Conservation (phyloP, 2,329 filamentous ascomycete genomes). For the Phoma sp. region DNA sequence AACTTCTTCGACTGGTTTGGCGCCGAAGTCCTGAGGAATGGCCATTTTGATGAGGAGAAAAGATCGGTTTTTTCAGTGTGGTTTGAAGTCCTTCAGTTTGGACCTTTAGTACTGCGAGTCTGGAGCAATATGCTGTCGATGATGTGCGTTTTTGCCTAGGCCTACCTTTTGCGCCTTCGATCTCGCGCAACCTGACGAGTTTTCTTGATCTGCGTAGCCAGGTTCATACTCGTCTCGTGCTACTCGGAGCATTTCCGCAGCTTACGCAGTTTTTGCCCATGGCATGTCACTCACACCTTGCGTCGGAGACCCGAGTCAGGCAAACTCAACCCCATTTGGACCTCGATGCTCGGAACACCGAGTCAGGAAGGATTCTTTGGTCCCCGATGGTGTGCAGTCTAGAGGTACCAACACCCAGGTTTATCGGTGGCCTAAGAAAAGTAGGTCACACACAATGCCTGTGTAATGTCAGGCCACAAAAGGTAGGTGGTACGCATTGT, state of each 20-base stretch:
- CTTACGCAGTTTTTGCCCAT: neutral
- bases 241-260: conserved; percentile 9
- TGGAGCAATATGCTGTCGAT: neutral
- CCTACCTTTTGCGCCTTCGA: neutral
- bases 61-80: neutral
- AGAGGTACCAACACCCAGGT: neutral
- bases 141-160: neutral
- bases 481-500: conserved; percentile 6
- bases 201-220: neutral
- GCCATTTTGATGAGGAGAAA: neutral
- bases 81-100: neutral
- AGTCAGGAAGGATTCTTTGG: neutral
- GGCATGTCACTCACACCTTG: neutral
- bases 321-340: neutral
- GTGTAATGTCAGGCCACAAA: neutral
- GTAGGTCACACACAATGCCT: neutral
- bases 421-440: neutral
- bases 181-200: neutral
- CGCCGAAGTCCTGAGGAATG: neutral
- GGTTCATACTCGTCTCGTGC: neutral
- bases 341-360: neutral
- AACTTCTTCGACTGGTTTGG: conserved; percentile 9
- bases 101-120: neutral
- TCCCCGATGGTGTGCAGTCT: neutral
- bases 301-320: conserved; percentile 4